These are phyloP conservation scores for Cetraspora pellucida DNA, from an alignment of 192 early-diverging fungal species.

Conservation along the genomic window DNA sequence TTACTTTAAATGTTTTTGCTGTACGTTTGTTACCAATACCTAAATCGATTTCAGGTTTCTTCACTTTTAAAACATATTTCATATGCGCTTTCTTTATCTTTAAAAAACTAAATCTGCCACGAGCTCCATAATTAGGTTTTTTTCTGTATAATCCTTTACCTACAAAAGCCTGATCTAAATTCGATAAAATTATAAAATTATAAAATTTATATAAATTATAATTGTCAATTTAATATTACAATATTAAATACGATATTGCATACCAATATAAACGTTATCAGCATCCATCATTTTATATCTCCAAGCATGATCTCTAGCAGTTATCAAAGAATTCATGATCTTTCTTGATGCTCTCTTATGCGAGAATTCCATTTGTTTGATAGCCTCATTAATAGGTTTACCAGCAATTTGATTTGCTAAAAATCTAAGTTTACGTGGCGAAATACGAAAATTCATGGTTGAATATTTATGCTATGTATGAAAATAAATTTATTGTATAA, in stretches of 20 bases:
- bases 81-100: slow-evolving; percentile 77
- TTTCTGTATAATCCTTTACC: slow-evolving; percentile 82
- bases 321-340: slow-evolving; percentile 67
- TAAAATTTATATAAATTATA: not conserved
- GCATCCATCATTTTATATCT: slow-evolving; percentile 67
- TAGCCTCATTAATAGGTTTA: slow-evolving; percentile 69
- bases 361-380: slow-evolving; percentile 78
- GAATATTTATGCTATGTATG: slow-evolving; percentile 53
- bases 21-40: slow-evolving; percentile 49
- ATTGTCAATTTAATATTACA: not conserved
- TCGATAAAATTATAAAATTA: not conserved
- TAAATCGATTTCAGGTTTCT: slow-evolving; percentile 36
- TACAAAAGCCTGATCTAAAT: slow-evolving; percentile 74
- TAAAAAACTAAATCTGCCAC: slow-evolving; percentile 79
- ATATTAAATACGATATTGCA: slow-evolving; percentile 13
- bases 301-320: slow-evolving; percentile 69
- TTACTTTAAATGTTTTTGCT: slow-evolving; percentile 55
- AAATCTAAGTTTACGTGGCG: slow-evolving; percentile 72
- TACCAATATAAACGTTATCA: slow-evolving; percentile 60
- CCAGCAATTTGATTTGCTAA: slow-evolving; percentile 72
- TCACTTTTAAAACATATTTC: slow-evolving; percentile 78
- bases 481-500: not conserved
- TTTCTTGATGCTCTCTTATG: slow-evolving; percentile 64
- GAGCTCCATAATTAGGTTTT: slow-evolving; percentile 74
- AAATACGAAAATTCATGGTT: slow-evolving; percentile 69